Evolutionary conservation across 2,329 filamentous ascomycete species (phyloP).

Genomic region (Verticillium albo-atrum): DNA sequence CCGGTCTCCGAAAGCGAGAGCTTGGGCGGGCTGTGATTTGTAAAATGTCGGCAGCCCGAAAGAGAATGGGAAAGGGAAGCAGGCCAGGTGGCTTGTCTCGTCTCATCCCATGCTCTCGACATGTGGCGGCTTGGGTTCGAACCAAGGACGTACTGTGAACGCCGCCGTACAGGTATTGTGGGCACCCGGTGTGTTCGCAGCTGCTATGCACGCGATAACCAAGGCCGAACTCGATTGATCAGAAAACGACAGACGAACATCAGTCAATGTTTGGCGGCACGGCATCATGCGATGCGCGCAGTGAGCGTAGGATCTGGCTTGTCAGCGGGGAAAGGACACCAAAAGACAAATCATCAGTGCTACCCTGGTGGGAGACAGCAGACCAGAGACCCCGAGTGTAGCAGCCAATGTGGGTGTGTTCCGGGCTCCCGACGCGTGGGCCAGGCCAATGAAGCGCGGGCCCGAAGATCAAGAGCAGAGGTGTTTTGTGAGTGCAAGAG

Average conservation of each 20-base stretch:
- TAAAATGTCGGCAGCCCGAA: background rate
- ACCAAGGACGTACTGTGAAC: slow-evolving; percentile 6
- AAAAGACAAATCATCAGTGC: slow-evolving; percentile 22
- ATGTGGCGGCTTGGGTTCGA: slow-evolving; percentile 15
- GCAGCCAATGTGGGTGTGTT: slow-evolving; percentile 10
- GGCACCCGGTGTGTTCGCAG: slow-evolving; percentile 6
- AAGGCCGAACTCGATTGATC: slow-evolving; percentile 1
- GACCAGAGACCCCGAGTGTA: slow-evolving; percentile 4
- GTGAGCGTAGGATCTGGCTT: slow-evolving; percentile 7
- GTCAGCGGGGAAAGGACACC: slow-evolving; percentile 14
- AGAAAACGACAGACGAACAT: slow-evolving; percentile 14
- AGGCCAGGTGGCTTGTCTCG: slow-evolving; percentile 32
- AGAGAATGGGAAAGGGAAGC: slow-evolving; percentile 5
- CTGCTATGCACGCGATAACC: slow-evolving; percentile 1
- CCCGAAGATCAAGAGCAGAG: slow-evolving; percentile 24
- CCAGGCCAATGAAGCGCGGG: slow-evolving; percentile 17
- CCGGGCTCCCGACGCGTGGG: slow-evolving; percentile 13
- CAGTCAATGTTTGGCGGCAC: slow-evolving; percentile 9
- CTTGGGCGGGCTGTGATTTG: background rate
- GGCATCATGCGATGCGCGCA: slow-evolving; percentile 14
- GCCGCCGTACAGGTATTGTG: slow-evolving; percentile 1
- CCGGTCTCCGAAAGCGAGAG: background rate
- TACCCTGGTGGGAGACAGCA: slow-evolving; percentile 6
- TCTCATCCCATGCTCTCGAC: slow-evolving; percentile 22
- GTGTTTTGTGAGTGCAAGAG: slow-evolving; percentile 23